phyloP scores from a whole-genome alignment of 345 rosid genomes.

The Rhodamnia argentea region DNA sequence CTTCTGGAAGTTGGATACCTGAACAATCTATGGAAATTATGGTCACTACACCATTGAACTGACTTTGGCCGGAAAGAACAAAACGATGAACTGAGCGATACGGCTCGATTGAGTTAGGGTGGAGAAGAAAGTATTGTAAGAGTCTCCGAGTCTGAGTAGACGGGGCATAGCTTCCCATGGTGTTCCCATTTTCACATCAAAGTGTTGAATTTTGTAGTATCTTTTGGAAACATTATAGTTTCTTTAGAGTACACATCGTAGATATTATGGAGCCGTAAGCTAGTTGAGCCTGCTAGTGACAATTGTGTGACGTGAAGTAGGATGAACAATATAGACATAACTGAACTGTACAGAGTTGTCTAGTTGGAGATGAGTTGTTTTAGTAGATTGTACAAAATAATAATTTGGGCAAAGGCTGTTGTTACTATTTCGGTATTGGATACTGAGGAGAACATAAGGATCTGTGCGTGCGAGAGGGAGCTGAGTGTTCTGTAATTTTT shows the following conservation, averaged over 20 bases:
- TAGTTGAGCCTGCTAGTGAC: neutral
- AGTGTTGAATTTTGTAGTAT: neutral
- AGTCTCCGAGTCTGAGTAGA: neutral
- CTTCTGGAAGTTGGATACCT: neutral
- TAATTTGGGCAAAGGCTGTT: neutral
- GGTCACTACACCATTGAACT: neutral
- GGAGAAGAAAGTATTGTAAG: neutral
- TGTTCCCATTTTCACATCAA: neutral
- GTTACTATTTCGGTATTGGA: neutral
- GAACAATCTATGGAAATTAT: neutral
- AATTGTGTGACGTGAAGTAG: neutral
- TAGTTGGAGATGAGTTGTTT: neutral
- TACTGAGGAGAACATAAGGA: neutral
- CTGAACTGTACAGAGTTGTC: neutral
- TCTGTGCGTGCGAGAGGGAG: neutral
- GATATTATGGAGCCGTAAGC: neutral
- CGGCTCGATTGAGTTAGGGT: neutral
- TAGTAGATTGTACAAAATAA: neutral
- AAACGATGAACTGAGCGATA: neutral
- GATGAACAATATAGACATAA: neutral
- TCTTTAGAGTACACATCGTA: neutral
- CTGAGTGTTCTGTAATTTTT: neutral
- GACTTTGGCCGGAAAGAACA: neutral
- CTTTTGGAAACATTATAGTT: neutral
- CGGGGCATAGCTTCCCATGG: neutral